Percentiles rank a stretch among this genome's conserved stretches.
Evolutionary conservation across 495 filamentous ascomycete species (phyloP).

Genomic region (Hypoxylon crocopeplum): DNA sequence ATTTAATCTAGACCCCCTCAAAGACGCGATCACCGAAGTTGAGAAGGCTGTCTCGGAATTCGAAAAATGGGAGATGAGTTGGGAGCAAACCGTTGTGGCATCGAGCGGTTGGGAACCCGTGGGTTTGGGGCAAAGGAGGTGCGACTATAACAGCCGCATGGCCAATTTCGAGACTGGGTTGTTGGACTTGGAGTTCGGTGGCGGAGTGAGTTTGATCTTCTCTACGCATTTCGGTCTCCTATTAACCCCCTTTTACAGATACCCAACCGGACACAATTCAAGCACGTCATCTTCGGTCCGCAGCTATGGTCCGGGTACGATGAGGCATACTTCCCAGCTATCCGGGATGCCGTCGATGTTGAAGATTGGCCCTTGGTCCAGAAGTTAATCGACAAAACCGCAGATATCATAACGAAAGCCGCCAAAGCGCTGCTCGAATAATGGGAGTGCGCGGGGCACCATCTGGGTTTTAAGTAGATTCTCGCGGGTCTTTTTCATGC

Average conservation of each 20-base stretch:
- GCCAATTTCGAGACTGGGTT: conserved; percentile 82
- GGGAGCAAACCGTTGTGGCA: conserved; percentile 72
- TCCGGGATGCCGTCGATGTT: conserved; percentile 79
- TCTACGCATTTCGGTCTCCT: neutral
- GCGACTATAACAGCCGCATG: conserved; percentile 75
- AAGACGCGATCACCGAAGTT: conserved; percentile 66
- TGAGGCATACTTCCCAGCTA: conserved; percentile 79
- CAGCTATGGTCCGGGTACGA: conserved; percentile 80
- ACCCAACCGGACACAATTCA: conserved; percentile 90
- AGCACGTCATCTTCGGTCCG: conserved; percentile 89
- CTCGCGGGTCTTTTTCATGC: conserved; percentile 19
- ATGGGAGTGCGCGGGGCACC: neutral
- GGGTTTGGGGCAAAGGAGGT: conserved; percentile 65
- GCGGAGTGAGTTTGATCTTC: conserved; percentile 66
- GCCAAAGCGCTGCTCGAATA: conserved; percentile 58
- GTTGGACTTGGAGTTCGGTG: conserved; percentile 71
- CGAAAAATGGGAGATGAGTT: conserved; percentile 70
- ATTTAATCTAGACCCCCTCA: conserved; percentile 65
- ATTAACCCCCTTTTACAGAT: conserved; percentile 57
- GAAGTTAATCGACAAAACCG: conserved; percentile 73
- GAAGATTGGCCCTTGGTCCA: conserved; percentile 75
- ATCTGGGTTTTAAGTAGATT: neutral
- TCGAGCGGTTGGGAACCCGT: conserved; percentile 74
- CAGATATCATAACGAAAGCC: conserved; percentile 70
- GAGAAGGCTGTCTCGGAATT: conserved; percentile 67